Base-by-base conservation (phyloP, 331 rosid genomes). In the Saraca asoca region DNA sequence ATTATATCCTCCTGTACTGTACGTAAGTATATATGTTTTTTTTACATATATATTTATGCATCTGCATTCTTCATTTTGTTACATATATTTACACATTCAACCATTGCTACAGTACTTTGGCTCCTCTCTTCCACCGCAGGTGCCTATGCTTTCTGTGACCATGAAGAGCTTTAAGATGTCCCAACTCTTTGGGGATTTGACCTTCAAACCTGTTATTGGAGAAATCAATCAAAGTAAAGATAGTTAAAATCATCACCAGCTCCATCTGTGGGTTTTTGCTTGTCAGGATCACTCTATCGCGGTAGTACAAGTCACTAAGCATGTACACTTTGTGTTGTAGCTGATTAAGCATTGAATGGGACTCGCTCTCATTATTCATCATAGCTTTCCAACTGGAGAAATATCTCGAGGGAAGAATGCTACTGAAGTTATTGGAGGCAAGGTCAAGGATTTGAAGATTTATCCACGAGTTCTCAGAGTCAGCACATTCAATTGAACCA, bases 211-310 rank as follows among this genome's bases (percentile, higher is more conserved):
- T 46, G 51, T 46, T 46, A 46, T 46, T 14, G 15, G 51, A 46
- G 18, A 46, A n/a, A 8, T 46, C 51, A n/a, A 46, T 46, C 8
- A 46, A 12, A n/a, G 82, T 84, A 58, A 61, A 75, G 51, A 69
- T 5, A 20, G 68, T 75, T 0, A 78, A 51, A 18, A 84, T 84
- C 68, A 65, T 81, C 31, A 46, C 55, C 7, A 75, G 5, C 18
- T 78, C 70, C 49, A 75, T 9, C n/a, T 72, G 51, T 1, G 50
- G 53, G 62, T 82, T 82, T 55, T 81, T 84, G 20, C 0, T 16
- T 2, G 80, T 75, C 3, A 81, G 38, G 5, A 81, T 75, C 9
- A 84, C 51, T 0, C 68, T 1, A 43, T 81, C 84, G 12, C 20
- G 72, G 56, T 84, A 80, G 19, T 68, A 80, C 35, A 18, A 14